Conservation (phyloP, 2,329 filamentous ascomycete genomes). For the Byssochlamys sp. region DNA sequence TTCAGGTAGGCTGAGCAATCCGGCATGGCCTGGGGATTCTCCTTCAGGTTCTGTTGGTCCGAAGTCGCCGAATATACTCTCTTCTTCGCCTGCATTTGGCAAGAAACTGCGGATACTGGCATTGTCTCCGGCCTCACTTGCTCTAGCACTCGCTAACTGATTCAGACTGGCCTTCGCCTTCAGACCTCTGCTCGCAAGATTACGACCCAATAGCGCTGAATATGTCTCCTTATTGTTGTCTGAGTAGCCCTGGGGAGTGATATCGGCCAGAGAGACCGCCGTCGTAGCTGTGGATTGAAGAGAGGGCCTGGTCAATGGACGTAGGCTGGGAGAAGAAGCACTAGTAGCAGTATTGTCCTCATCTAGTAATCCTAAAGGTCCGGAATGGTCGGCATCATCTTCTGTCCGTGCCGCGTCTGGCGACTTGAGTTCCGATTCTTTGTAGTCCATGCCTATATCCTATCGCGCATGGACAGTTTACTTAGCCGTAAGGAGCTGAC, state of each 20-base stretch:
- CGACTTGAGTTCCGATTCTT: not conserved
- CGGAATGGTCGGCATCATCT: constrained; percentile 5
- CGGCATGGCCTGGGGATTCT: constrained; percentile 29
- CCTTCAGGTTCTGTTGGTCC: constrained; percentile 35
- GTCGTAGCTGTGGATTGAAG: constrained; percentile 64
- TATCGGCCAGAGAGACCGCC: constrained; percentile 70
- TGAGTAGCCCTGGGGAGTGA: constrained; percentile 64
- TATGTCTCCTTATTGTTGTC: constrained; percentile 61
- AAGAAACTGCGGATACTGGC: constrained; percentile 43
- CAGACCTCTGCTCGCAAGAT: constrained; percentile 17
- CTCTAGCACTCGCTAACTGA: constrained; percentile 36
- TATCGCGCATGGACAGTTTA: not conserved
- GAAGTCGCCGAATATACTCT: constrained; percentile 69
- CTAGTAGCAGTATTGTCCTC: constrained; percentile 17
- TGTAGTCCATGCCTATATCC: not conserved
- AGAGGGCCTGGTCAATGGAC: constrained; percentile 23
- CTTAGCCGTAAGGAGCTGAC: constrained; percentile 1
- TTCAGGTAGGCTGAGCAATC: constrained; percentile 25
- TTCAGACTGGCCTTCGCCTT: constrained; percentile 29
- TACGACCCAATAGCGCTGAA: constrained; percentile 31
- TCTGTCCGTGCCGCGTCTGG: not conserved
- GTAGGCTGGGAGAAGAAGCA: constrained; percentile 23
- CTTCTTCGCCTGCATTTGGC: constrained; percentile 59
- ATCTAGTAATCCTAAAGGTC: constrained; percentile 18
- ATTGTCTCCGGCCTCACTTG: constrained; percentile 43